phyloP scores from a whole-genome alignment of 2,329 filamentous ascomycete species.

The Capronia americana region DNA sequence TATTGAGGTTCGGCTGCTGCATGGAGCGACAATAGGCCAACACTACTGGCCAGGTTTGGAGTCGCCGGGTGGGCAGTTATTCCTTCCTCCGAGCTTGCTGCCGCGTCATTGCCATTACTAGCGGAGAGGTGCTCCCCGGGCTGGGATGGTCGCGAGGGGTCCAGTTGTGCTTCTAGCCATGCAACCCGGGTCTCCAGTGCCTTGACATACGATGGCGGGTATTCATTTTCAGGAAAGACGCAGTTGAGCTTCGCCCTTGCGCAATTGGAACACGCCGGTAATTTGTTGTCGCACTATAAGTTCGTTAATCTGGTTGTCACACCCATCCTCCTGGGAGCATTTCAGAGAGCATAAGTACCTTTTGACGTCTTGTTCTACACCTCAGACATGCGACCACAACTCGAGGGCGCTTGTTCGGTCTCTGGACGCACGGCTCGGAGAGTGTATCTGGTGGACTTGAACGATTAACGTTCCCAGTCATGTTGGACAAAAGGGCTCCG shows the following conservation, averaged over 20 bases:
- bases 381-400: slow-evolving; percentile 25
- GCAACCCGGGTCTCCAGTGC: slow-evolving; percentile 18
- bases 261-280: slow-evolving; percentile 27
- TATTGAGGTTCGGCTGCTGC: slow-evolving; percentile 28
- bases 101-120: neutral
- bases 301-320: neutral
- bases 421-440: slow-evolving; percentile 12
- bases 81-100: slow-evolving; percentile 3
- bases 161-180: slow-evolving; percentile 21
- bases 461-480: neutral
- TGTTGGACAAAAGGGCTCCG: neutral
- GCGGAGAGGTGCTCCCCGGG: slow-evolving; percentile 1
- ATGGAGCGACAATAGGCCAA: slow-evolving; percentile 22
- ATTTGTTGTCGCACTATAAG: slow-evolving; percentile 24
- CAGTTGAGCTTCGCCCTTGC: slow-evolving; percentile 19
- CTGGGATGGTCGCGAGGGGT: neutral
- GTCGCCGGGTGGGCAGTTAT: slow-evolving; percentile 1
- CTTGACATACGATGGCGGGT: slow-evolving; percentile 28
- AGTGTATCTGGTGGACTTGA: neutral
- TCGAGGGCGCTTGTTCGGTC: slow-evolving; percentile 23
- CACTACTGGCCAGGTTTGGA: slow-evolving; percentile 19
- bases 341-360: slow-evolving; percentile 10
- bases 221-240: slow-evolving; percentile 22
- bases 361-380: slow-evolving; percentile 25
- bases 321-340: neutral